phyloP scores from a whole-genome alignment of 805 yeast genomes.

The Saccharomycopsis amapae region DNA sequence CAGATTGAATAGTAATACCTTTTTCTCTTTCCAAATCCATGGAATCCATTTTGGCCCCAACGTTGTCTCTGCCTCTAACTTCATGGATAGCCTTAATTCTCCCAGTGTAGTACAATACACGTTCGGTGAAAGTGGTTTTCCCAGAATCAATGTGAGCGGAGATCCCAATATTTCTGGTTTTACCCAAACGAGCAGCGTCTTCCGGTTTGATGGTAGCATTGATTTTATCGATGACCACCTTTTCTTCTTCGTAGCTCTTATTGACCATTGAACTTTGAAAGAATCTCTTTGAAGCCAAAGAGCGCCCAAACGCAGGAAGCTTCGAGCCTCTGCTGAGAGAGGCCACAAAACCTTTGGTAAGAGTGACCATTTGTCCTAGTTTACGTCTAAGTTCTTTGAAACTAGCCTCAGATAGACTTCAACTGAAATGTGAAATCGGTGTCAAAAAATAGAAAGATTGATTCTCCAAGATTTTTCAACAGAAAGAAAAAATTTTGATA shows the following conservation, averaged over 20 bases:
- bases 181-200: constrained; percentile 45
- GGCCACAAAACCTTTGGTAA: neutral
- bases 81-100: constrained; percentile 95
- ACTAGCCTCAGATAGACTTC: too few species aligned
- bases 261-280: constrained; percentile 30
- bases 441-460: neutral
- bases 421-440: too few species aligned
- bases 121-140: constrained; percentile 95
- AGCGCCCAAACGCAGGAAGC: neutral
- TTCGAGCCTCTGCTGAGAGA: neutral
- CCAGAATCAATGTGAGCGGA: constrained; percentile 99
- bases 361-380: neutral
- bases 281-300: constrained; percentile 22
- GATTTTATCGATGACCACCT: constrained; percentile 56
- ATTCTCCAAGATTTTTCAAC: neutral
- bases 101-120: constrained; percentile 94
- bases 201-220: constrained; percentile 36
- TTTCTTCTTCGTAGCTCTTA: constrained; percentile 60
- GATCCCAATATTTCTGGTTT: constrained; percentile 90
- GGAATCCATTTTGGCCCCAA: constrained; percentile 99
- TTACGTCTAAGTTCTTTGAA: too few species aligned
- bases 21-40: constrained; percentile 98
- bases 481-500: too few species aligned
- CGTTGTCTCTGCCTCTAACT: constrained; percentile 93
- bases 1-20: constrained; percentile 97